Evolutionary conservation across 306 rosid species (phyloP).

Genomic region (Pyrus betulifolia): DNA sequence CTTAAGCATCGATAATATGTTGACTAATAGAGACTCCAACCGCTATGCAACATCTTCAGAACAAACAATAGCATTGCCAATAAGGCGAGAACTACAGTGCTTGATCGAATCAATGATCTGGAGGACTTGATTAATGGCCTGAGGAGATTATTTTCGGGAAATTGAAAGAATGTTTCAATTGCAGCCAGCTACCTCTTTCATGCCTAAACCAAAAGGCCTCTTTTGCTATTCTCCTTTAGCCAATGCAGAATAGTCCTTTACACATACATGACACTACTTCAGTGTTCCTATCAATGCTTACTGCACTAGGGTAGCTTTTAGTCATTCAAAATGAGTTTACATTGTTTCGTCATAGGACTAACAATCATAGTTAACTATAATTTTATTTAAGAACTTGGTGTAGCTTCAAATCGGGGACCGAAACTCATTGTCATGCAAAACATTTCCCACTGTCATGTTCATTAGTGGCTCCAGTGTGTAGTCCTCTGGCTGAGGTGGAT

Average conservation of each 20-base stretch:
- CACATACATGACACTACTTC: too few species aligned
- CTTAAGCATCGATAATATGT: background rate
- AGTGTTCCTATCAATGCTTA: too few species aligned
- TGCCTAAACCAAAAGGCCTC: background rate
- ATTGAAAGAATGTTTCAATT: background rate
- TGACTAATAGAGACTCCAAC: background rate
- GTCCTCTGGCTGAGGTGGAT: background rate
- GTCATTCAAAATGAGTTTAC: too few species aligned
- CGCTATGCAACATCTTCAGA: background rate
- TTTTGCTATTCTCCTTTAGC: background rate
- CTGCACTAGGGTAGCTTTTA: too few species aligned
- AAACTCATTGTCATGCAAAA: background rate
- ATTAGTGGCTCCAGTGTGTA: background rate
- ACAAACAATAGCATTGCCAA: background rate
- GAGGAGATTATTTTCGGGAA: background rate
- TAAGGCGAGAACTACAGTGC: background rate
- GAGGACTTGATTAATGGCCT: background rate
- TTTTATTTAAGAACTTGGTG: slow-evolving; percentile 13
- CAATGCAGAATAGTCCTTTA: background rate
- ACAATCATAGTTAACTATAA: background rate
- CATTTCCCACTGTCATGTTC: background rate
- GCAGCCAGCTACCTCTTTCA: background rate
- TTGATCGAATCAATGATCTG: background rate
- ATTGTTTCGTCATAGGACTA: background rate
- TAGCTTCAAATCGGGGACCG: background rate